A percentile compares a stretch with the other conserved stretches of the same genome.
These are phyloP conservation scores for Grosmannia penicillata DNA, from an alignment of 2,329 filamentous ascomycete genomes.

Conservation along the genomic window DNA sequence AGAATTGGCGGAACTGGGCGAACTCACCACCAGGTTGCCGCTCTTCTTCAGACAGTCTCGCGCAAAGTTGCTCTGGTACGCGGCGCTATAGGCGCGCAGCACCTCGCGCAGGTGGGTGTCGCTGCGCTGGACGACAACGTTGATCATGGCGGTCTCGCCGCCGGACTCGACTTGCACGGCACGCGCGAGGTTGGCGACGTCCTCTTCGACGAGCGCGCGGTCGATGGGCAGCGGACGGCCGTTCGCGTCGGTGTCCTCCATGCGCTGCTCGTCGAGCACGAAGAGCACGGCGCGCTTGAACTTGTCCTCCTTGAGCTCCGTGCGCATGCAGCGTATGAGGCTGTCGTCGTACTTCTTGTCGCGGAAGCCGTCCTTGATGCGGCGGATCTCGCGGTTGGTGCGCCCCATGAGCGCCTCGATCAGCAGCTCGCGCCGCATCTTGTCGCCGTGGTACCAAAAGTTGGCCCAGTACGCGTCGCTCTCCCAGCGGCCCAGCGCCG, in stretches of 20 bases:
- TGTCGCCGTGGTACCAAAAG: slow-evolving; percentile 88
- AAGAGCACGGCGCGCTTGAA: slow-evolving; percentile 80
- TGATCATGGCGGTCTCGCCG: slow-evolving; percentile 77
- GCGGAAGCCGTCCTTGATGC: slow-evolving; percentile 76
- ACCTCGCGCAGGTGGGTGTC: slow-evolving; percentile 73
- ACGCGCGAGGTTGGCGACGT: slow-evolving; percentile 56
- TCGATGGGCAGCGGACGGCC: slow-evolving; percentile 46
- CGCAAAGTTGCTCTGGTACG: slow-evolving; percentile 69
- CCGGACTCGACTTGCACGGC: slow-evolving; percentile 61
- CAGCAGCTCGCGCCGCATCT: slow-evolving; percentile 70
- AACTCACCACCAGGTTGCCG: slow-evolving; percentile 80
- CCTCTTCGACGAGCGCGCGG: slow-evolving; percentile 45
- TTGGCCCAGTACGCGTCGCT: slow-evolving; percentile 96
- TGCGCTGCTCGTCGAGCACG: slow-evolving; percentile 67
- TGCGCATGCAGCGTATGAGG: slow-evolving; percentile 72
- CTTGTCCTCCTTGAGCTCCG: slow-evolving; percentile 88
- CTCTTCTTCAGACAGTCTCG: slow-evolving; percentile 78
- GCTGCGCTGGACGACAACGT: slow-evolving; percentile 66
- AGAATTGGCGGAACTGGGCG: too few species aligned
- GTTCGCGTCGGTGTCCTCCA: slow-evolving; percentile 61
- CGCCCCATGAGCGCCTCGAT: slow-evolving; percentile 90
- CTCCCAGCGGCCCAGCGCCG: slow-evolving; percentile 80
- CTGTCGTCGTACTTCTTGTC: slow-evolving; percentile 86
- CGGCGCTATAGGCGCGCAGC: slow-evolving; percentile 58
- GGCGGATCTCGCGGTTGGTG: slow-evolving; percentile 69